Base-by-base conservation (phyloP, 441 rosid species). In the Metrosideros polymorpha region DNA sequence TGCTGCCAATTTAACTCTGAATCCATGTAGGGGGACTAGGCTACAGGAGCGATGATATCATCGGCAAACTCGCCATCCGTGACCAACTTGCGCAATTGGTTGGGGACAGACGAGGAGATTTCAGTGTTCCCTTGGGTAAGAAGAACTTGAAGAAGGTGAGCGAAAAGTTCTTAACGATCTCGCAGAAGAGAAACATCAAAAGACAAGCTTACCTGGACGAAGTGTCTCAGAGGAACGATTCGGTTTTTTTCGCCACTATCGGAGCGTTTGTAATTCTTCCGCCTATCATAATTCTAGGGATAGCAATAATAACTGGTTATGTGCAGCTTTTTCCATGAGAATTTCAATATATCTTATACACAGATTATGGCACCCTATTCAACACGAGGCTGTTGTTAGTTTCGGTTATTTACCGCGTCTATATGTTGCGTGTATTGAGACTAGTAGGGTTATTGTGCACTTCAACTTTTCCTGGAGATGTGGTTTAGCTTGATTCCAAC, bases 111-210 rank as follows among this genome's bases (percentile, higher is more conserved):
- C 97, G 92, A 76, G 97, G 91, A 76, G 94, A 97, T 84, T 96
- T 97, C 90, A 91, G 85, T 85, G 88, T 96, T 82, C 96, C 95
- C 4, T 84, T 97, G 85, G 98, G 99, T 9, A 97, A 96, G 87
- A 97, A 96, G 86, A 91, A 92, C 86, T 50, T 96, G 86, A 97
- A 96, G 95, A 97, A 97, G 93, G 90, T 93, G 86, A 94, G 94
- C 89, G 92, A 95, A 18, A 96, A 91, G 87, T 89, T 94, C 91
- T 90, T 95, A 63, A 96, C 98, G 51, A 85, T 87, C 89, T 96
- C 98, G 50, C 99, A 97, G 94, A 97, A 95, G 95, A 94, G 99
- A 89, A 97, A 97, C 90, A 96, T 97, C 57, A 95, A 83, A 90
- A 94, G 99, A 85, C 99, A 96, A 90, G 88, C 93, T 50, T 94